phyloP scores from a whole-genome alignment of 805 yeast genomes.

The Wickerhamiella spandovensis region DNA sequence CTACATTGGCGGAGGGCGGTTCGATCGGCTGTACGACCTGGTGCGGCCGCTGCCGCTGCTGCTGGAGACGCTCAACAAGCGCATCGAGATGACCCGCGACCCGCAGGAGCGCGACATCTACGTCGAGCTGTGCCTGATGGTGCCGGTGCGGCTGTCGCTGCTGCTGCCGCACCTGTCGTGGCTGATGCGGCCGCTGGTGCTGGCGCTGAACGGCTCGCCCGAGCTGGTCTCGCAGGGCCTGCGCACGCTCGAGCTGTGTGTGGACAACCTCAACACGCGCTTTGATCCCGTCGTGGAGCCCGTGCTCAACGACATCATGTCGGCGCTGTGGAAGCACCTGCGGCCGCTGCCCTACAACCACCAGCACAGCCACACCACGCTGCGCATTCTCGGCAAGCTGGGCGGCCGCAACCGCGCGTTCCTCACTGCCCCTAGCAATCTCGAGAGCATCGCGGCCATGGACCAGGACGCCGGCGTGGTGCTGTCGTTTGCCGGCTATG shows the following conservation, averaged over 20 bases:
- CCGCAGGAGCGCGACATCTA: conserved; percentile 89
- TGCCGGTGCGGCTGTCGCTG: conserved; percentile 88
- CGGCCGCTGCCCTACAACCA: conserved; percentile 90
- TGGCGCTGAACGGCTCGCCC: conserved; percentile 78
- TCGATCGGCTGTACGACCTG: conserved; percentile 83
- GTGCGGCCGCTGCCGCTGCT: conserved; percentile 85
- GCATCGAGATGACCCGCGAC: conserved; percentile 69
- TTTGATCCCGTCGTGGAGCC: conserved; percentile 97
- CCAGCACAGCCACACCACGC: conserved; percentile 88
- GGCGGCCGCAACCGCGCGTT: conserved; percentile 93
- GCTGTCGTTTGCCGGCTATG: conserved; percentile 58
- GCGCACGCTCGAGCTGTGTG: conserved; percentile 87
- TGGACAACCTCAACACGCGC: conserved; percentile 88
- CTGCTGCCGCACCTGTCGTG: conserved; percentile 84
- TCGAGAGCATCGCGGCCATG: conserved; percentile 36
- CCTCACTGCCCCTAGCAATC: conserved; percentile 58
- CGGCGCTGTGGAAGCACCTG: conserved; percentile 80
- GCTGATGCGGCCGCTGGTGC: conserved; percentile 80
- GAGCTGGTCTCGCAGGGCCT: conserved; percentile 91
- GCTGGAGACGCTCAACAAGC: conserved; percentile 69
- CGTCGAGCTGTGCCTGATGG: conserved; percentile 88
- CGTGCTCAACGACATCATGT: conserved; percentile 86
- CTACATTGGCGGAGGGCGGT: conserved; percentile 93
- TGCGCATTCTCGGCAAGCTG: conserved; percentile 81
- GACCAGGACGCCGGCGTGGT: conserved; percentile 60